Percentiles rank a stretch among this genome's conserved stretches.
These are phyloP conservation scores for Goniomonas avonlea DNA, from an alignment of 78 protist species.

Conservation along the genomic window DNA sequence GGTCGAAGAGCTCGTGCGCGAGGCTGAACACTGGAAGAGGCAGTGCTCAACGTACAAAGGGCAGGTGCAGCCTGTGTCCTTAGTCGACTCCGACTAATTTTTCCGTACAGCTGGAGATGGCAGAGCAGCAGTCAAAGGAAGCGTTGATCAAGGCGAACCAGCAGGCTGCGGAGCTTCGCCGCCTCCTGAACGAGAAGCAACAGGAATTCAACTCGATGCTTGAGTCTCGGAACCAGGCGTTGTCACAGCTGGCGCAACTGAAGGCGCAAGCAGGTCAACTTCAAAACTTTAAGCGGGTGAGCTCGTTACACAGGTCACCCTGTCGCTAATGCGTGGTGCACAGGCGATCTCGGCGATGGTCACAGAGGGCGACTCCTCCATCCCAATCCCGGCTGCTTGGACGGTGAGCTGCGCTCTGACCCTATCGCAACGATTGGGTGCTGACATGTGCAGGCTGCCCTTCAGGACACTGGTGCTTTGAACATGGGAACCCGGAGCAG, in stretches of 20 bases:
- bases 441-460: no score
- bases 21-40: slow-evolving; percentile 30
- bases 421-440: no score
- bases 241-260: slow-evolving; percentile 6
- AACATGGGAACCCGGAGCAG: no score
- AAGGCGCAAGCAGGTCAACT: slow-evolving; percentile 12
- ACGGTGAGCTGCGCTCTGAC: no score
- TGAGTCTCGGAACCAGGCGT: neutral
- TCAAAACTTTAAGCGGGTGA: slow-evolving; percentile 18
- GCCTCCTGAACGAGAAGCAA: slow-evolving; percentile 2
- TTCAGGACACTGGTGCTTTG: no score
- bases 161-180: neutral
- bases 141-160: slow-evolving; percentile 12
- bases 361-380: no score
- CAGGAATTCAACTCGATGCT: neutral
- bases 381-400: no score
- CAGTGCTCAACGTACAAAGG: slow-evolving; percentile 5
- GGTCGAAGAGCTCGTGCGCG: slow-evolving; percentile 7
- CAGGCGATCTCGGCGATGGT: no score
- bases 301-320: no score
- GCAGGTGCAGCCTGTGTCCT: neutral
- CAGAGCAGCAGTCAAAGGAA: no score
- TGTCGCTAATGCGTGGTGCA: no score
- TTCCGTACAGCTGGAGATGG: neutral
- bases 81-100: neutral